Base-by-base conservation (phyloP, 2,329 filamentous ascomycete species). In the Cordyceps farinosa region DNA sequence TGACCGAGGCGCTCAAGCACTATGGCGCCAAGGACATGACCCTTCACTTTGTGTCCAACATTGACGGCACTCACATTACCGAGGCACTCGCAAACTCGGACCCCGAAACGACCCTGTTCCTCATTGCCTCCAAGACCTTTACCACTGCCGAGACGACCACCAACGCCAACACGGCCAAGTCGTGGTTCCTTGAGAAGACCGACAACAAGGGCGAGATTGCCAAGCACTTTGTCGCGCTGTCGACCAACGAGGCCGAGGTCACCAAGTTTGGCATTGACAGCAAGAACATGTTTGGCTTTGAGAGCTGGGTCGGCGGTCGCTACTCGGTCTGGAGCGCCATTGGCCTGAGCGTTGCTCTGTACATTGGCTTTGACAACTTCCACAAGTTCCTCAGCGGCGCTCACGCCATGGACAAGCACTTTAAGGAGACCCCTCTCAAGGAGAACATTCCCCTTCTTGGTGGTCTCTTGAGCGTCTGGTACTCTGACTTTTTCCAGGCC, bases 321-420 rank as follows among this genome's bases (percentile, higher is more conserved):
- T 99, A 99, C 86, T 97, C 92, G 65, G 95, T 99, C 69, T 99
- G 95, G 95, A 97, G 92, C 70, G 95, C 95, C 76, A 99, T 99
- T 74, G 95, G 95, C 70, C 83, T 99, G 66, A 97, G 92, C 67
- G 93, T 99, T 64, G 90, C 90, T 70, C 84, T 99, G 69, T 97
- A 97, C 83, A 90, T 99, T 75, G 95, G 95, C 75, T 99, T 84
- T 77, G 93, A 98, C 76, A 97, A 97, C 86, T 99, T 98, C 84
- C 87, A 95, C 79, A 86, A 96, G 79, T 97, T 99, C 86, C 85
- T 98, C 59, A 87, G 90, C 67, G 95, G 95, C 77, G 95, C 92
- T 61, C 90, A 99, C 75, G 92, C 91, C 74, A 97, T 99, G 93
- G 95, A 99, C 83, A 92, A 92, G 82, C 95, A 99, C 84, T 99